These are phyloP conservation scores for Mortierella sp. DNA, from an alignment of 371 early-diverging fungal genomes.

Conservation along the genomic window DNA sequence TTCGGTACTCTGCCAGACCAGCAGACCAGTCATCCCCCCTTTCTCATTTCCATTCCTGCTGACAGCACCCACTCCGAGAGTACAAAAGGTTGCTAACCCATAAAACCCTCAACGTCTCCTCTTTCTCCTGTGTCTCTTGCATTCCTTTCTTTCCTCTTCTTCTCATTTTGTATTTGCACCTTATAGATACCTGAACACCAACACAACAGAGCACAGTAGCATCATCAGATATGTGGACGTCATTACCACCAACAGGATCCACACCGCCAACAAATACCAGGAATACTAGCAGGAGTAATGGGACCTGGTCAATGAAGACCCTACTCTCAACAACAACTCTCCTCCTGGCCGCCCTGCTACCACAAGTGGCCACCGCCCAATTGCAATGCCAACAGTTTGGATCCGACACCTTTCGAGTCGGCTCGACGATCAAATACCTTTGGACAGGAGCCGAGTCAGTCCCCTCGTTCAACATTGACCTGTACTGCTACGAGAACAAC, in stretches of 20 bases:
- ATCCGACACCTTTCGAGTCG: conserved; percentile 37
- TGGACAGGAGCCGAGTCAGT: conserved; percentile 28
- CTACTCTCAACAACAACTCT: not conserved
- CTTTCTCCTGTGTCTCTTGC: not conserved
- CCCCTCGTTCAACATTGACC: conserved; percentile 22
- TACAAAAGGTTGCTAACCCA: not conserved
- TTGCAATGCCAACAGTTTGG: conserved; percentile 30
- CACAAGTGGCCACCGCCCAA: conserved; percentile 15
- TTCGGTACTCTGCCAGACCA: not conserved
- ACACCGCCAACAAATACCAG: not conserved
- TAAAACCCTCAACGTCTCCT: not conserved
- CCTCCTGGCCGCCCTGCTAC: conserved; percentile 5
- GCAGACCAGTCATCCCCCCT: conserved; percentile 5
- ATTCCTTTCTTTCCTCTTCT: not conserved
- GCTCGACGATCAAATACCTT: conserved; percentile 26
- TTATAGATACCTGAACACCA: not conserved
- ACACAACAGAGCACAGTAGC: not conserved
- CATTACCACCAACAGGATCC: not conserved
- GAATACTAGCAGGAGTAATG: not conserved
- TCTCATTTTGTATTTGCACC: not conserved
- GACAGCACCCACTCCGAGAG: too few species aligned
- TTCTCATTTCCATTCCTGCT: not conserved
- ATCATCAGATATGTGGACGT: not conserved
- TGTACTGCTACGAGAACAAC: conserved; percentile 31
- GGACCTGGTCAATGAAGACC: not conserved